These are phyloP conservation scores for Claviceps capensis DNA, from an alignment of 2,329 filamentous ascomycete species.

Conservation along the genomic window DNA sequence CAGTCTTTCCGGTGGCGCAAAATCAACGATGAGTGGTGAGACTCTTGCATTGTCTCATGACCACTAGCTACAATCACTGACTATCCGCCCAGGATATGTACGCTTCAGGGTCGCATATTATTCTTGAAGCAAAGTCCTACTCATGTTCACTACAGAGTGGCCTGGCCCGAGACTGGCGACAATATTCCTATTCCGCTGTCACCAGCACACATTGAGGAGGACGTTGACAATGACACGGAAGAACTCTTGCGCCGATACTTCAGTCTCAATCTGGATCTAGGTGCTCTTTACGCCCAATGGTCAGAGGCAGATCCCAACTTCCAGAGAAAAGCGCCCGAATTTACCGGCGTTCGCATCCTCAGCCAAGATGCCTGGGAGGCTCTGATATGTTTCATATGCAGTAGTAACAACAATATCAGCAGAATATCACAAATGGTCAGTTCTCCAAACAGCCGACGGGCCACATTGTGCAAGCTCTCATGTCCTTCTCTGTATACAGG, in stretches of 20 bases:
- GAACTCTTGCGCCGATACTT: constrained; percentile 72
- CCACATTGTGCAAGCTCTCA: not conserved
- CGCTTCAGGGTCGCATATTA: constrained; percentile 72
- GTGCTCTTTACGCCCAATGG: constrained; percentile 73
- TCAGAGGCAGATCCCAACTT: constrained; percentile 77
- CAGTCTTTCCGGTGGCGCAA: constrained; percentile 96
- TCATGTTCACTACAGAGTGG: constrained; percentile 67
- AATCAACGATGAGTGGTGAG: constrained; percentile 68
- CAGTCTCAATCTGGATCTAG: constrained; percentile 67
- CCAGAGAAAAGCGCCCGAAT: constrained; percentile 69
- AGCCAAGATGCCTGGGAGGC: constrained; percentile 96
- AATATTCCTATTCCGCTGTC: constrained; percentile 7
- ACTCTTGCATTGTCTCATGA: not conserved
- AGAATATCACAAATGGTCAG: constrained; percentile 90
- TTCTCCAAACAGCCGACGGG: constrained; percentile 1
- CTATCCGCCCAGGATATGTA: constrained; percentile 48
- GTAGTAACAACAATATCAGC: constrained; percentile 95
- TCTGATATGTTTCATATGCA: constrained; percentile 89
- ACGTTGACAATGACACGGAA: constrained; percentile 51
- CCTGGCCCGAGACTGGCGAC: constrained; percentile 32
- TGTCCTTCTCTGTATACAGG: constrained; percentile 23
- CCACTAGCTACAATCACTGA: not conserved
- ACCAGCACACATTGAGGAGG: not conserved
- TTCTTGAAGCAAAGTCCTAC: constrained; percentile 71
- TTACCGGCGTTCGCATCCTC: constrained; percentile 82